These are phyloP conservation scores for Phytophthora crassamura DNA, from an alignment of 352 stramenopile genomes.

Conservation along the genomic window DNA sequence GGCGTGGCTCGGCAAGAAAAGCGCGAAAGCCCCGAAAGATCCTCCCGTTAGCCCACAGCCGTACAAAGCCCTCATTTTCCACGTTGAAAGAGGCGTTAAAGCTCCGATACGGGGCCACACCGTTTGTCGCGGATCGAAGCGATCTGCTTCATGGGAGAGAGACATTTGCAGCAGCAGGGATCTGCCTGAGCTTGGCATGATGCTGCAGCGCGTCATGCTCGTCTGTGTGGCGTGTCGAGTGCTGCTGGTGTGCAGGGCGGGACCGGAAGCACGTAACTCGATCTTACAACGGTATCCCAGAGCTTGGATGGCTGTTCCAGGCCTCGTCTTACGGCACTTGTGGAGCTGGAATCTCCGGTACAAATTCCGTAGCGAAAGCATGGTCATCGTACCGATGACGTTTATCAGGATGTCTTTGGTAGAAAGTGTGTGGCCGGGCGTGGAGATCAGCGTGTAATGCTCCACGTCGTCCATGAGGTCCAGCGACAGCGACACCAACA, in stretches of 20 bases:
- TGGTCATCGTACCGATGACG: background rate
- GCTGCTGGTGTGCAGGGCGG: too few relatives aligned
- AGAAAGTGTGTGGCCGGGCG: background rate
- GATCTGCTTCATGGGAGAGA: background rate
- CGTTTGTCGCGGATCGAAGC: slow-evolving; percentile 5
- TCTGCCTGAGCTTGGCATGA: background rate
- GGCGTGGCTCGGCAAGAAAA: background rate
- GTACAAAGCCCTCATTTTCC: background rate
- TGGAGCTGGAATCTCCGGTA: background rate
- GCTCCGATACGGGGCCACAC: slow-evolving; percentile 3
- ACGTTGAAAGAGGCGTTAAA: background rate
- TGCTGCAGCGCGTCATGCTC: too few relatives aligned
- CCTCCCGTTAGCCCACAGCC: background rate
- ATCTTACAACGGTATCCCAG: slow-evolving; percentile 4
- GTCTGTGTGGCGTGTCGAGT: too few relatives aligned
- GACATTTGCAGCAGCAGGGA: slow-evolving; percentile 3
- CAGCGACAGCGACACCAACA: slow-evolving; percentile 8
- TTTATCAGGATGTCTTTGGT: background rate
- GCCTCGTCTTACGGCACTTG: background rate
- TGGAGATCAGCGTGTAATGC: too few relatives aligned
- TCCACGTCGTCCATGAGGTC: background rate
- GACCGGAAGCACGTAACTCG: background rate
- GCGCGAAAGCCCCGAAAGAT: background rate
- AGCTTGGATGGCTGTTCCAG: background rate
- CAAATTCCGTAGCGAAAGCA: background rate